Evolutionary conservation across 208 protist genomes (phyloP).

Genomic region (Trichomonas vaginalis): DNA sequence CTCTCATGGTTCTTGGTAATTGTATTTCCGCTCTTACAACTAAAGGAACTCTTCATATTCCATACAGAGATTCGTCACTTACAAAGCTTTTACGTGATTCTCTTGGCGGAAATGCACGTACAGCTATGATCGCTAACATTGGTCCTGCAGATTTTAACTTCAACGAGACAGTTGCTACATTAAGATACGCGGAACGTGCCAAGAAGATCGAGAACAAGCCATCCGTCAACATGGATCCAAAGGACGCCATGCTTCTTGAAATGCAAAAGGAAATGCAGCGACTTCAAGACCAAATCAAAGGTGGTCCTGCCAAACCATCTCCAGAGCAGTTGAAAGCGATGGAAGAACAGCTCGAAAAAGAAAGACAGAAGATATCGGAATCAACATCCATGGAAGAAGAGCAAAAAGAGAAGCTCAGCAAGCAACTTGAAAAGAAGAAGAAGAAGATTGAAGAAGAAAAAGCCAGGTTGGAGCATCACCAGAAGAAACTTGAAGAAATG

Average conservation of each 20-base stretch:
- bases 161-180: slow-evolving; percentile 42
- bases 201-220: slow-evolving; percentile 65
- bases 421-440: not conserved
- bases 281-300: slow-evolving; percentile 33
- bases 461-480: not conserved
- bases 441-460: not conserved
- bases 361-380: not conserved
- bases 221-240: slow-evolving; percentile 58
- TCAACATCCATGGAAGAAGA: not conserved
- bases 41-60: slow-evolving; percentile 38
- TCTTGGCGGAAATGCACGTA: slow-evolving; percentile 48
- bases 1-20: not conserved
- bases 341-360: not conserved
- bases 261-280: slow-evolving; percentile 41
- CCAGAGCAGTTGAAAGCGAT: not conserved
- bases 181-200: slow-evolving; percentile 50
- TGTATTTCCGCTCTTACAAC: not conserved
- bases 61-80: slow-evolving; percentile 55
- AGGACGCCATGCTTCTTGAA: slow-evolving; percentile 53
- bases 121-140: slow-evolving; percentile 47
- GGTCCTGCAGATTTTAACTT: slow-evolving; percentile 46
- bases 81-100: slow-evolving; percentile 36
- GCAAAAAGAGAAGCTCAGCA: not conserved
- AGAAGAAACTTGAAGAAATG: not conserved
- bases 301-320: not conserved